Evolutionary conservation across 371 early-diverging fungal genomes (phyloP), one percentile per base, ranked within the genome.

Genomic region (Lichtheimia corymbifera): DNA sequence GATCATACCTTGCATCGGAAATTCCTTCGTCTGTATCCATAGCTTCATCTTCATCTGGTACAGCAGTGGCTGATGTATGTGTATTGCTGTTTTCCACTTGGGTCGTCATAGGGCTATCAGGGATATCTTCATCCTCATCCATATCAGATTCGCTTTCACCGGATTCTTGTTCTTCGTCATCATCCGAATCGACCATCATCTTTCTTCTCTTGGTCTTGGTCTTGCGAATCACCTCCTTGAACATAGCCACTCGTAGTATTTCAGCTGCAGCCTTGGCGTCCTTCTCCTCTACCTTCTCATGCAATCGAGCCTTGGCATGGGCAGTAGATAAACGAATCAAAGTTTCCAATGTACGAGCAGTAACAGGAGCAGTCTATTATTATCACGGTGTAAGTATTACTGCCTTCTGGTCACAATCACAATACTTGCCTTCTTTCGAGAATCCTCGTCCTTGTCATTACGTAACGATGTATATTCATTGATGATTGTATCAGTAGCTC

Each of bases 271-370:
- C 88, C 55, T 89, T 86, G 15, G 95, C 96, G 74, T 98, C 98
- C 57, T 84, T 82, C 65, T 86, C 82, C 53, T 95, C 93, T 5
- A 99, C 96, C 2, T 74, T 73, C 30, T 74, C 70, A 50, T 92
- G 90, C 60, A 99, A 79, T 50, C 99, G 87, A 42, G 93, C 85
- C 79, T 99, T 99, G 50, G 99, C 99, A 77, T 98, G 95, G 6
- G 99, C 99, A 11, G 99, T 98, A 3, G 98, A 86, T 55, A 99
- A 77, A 79, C 99, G 94, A 67, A 99, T 99, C 55, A 99, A 80
- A 0, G 99, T 99, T 77, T 99, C 99, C 40, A 99, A 85, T 13
- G 99, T 93, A 84, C 99, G 93, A 7, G 99, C 94, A 6, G 99
- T 99, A 50, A 99, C 86, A 15, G 99, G 99, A 18, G 79, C 83